Conservation (phyloP, 345 rosid species). For the Psidium friedrichsthalianum region DNA sequence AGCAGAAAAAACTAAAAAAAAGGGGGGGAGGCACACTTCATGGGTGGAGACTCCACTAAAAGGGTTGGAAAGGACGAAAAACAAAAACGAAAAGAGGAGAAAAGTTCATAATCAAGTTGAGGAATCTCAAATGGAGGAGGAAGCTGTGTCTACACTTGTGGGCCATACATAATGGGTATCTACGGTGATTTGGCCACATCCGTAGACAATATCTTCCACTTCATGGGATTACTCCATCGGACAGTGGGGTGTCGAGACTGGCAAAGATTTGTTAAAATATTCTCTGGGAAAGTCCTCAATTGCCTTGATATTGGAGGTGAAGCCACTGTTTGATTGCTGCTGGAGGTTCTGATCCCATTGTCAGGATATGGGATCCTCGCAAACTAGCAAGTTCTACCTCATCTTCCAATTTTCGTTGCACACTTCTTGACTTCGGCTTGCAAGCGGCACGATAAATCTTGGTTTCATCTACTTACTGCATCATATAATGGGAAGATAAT, state of each 20-base stretch:
- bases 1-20: too few relatives aligned
- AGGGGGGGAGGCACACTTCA: too few relatives aligned
- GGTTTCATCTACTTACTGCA: conserved; percentile 80
- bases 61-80: too few relatives aligned
- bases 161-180: conserved; percentile 91
- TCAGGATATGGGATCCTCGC: conserved; percentile 97
- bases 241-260: conserved; percentile 78
- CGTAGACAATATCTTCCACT: conserved; percentile 57
- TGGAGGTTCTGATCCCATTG: conserved; percentile 81
- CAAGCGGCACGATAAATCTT: conserved; percentile 80
- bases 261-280: conserved; percentile 63
- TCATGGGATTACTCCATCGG: conserved; percentile 96
- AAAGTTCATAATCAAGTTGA: conserved; percentile 50
- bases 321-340: conserved; percentile 79
- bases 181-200: conserved; percentile 78
- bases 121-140: conserved; percentile 77
- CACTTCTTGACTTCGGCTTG: conserved; percentile 79
- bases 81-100: too few relatives aligned
- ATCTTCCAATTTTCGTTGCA: conserved; percentile 76
- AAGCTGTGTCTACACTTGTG: conserved; percentile 58
- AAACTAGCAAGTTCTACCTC: conserved; percentile 94
- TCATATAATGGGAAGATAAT: conserved; percentile 98
- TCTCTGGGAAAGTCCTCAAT: conserved; percentile 64
- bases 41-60: too few relatives aligned
- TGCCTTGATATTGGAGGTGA: conserved; percentile 89